Conservation (phyloP, 179 eudicot species). For the Silene coronaria region DNA sequence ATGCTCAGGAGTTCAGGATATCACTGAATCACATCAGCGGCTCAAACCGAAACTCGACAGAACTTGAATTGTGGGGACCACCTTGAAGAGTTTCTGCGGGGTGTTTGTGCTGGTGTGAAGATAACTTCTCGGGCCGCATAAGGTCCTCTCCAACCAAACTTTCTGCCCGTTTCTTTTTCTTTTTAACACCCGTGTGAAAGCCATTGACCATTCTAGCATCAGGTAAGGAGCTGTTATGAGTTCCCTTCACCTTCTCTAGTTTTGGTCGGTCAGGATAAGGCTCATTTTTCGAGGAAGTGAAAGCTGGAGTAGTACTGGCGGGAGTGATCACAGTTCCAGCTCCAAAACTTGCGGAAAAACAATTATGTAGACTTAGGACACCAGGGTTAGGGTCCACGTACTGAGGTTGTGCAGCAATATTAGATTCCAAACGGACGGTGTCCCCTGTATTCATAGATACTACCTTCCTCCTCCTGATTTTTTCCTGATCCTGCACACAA, state of each 20-base stretch:
- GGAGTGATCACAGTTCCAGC: conserved; percentile 18
- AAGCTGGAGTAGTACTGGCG: conserved; percentile 3
- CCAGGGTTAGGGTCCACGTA: conserved; percentile 26
- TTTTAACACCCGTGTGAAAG: conserved; percentile 31
- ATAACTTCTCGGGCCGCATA: conserved; percentile 31
- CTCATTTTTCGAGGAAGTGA: conserved; percentile 18
- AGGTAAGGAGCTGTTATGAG: conserved; percentile 27
- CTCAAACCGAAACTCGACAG: conserved; percentile 23
- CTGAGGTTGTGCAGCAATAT: conserved; percentile 35
- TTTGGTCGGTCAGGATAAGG: conserved; percentile 37
- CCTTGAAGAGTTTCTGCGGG: conserved; percentile 19
- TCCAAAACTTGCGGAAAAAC: conserved; percentile 21
- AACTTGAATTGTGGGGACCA: conserved; percentile 29
- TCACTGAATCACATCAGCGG: conserved; percentile 23
- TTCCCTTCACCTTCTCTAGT: conserved; percentile 50
- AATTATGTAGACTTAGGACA: conserved; percentile 21
- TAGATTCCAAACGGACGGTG: conserved; percentile 32
- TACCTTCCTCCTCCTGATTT: conserved; percentile 55
- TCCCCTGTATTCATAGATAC: conserved; percentile 37
- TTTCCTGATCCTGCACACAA: conserved; percentile 43
- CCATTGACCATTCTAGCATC: conserved; percentile 29
- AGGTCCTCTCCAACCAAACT: conserved; percentile 30
- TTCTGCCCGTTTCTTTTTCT: conserved; percentile 59
- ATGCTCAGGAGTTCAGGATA: conserved; percentile 12
- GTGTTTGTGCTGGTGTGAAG: conserved; percentile 39